A percentile compares a stretch with the other conserved stretches of the same genome.
Evolutionary conservation across 352 stramenopile species (phyloP).

Genomic region (Globisporangium spinosum): DNA sequence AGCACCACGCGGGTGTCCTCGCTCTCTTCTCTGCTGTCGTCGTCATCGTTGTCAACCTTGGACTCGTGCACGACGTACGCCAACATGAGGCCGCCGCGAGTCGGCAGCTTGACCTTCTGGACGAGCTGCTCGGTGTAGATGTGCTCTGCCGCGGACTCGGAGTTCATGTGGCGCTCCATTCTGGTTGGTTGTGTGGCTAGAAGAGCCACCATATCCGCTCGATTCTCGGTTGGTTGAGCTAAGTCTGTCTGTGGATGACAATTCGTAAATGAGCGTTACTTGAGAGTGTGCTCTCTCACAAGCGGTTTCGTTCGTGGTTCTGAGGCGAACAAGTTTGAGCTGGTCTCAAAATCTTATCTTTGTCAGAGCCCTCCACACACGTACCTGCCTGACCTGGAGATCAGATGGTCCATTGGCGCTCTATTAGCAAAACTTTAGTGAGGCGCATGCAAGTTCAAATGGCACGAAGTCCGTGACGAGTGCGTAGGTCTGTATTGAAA

Average conservation of each 20-base stretch:
- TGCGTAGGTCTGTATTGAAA: slow-evolving; percentile 3
- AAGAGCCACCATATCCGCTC: not conserved
- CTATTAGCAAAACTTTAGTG: no score
- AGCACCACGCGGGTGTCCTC: slow-evolving; percentile 31
- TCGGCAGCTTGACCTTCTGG: slow-evolving; percentile 26
- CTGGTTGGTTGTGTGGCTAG: slow-evolving; percentile 11
- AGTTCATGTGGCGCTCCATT: slow-evolving; percentile 15
- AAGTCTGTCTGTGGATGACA: no score
- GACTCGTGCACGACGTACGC: slow-evolving; percentile 40
- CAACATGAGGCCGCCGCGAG: slow-evolving; percentile 34
- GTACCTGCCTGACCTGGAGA: no score
- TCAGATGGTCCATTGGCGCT: no score
- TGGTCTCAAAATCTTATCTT: no score
- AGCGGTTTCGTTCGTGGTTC: no score
- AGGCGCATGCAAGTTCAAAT: not conserved
- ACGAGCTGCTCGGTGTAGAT: slow-evolving; percentile 2
- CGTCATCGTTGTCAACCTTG: not conserved
- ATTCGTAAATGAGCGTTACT: not conserved
- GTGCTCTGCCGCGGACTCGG: slow-evolving; percentile 1
- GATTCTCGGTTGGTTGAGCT: no score
- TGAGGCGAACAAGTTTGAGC: no score
- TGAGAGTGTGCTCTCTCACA: no score
- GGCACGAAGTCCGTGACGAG: not conserved
- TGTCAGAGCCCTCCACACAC: no score
- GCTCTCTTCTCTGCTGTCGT: not conserved